Evolutionary conservation across 129 eudicot species (phyloP).

Genomic region (Solidago caesia): DNA sequence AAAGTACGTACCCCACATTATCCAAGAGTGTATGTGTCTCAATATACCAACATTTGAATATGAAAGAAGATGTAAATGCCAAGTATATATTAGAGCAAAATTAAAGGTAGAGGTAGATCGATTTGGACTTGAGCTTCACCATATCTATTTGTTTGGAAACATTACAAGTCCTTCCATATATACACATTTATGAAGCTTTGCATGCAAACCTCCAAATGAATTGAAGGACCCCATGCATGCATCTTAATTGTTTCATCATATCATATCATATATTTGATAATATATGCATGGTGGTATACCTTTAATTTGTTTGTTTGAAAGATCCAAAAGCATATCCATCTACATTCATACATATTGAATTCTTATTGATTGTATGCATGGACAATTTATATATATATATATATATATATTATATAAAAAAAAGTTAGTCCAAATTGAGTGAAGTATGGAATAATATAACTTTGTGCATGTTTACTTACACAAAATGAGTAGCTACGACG

Average conservation of each 20-base stretch:
- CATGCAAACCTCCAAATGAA: slow-evolving; percentile 26
- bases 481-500: no score
- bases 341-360: slow-evolving; percentile 2
- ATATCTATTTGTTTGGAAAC: slow-evolving; percentile 27
- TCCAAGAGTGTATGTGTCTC: slow-evolving; percentile 22
- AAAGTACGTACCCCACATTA: slow-evolving; percentile 18
- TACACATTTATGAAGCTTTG: slow-evolving; percentile 19
- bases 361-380: not conserved
- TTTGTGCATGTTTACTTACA: not conserved
- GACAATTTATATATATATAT: not conserved
- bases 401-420: no score
- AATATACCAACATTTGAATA: slow-evolving; percentile 10
- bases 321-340: slow-evolving; percentile 20
- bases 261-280: not conserved
- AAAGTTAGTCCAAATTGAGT: not conserved
- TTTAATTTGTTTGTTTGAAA: slow-evolving; percentile 19
- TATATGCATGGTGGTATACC: slow-evolving; percentile 8
- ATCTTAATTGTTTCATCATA: slow-evolving; percentile 14
- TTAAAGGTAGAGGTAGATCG: no score
- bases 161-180: slow-evolving; percentile 27
- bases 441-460: not conserved
- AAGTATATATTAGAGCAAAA: no score
- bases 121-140: slow-evolving; percentile 24
- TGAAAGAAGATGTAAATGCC: no score
- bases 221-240: slow-evolving; percentile 27